A percentile compares a stretch with the other conserved stretches of the same genome.
phyloP scores from a whole-genome alignment of 352 stramenopile genomes.

The Globisporangium recalcitrans region DNA sequence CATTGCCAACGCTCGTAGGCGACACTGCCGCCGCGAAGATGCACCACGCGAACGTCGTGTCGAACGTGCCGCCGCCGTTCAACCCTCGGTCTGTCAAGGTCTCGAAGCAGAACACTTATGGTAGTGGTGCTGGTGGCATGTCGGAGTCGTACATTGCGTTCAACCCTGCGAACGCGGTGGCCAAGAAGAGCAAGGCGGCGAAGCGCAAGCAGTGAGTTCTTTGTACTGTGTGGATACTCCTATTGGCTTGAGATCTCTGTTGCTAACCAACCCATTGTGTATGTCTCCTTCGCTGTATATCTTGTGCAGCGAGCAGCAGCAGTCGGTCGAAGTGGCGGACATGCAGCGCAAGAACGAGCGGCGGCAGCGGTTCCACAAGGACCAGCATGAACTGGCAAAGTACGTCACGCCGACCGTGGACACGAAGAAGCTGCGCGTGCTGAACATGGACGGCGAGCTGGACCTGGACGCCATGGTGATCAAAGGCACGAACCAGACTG shows the following conservation, averaged over 20 bases:
- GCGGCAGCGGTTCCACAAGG: conserved; percentile 69
- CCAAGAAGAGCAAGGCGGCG: conserved; percentile 42
- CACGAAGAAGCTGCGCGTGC: conserved; percentile 62
- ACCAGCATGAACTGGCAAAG: conserved; percentile 57
- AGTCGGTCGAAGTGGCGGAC: conserved; percentile 31
- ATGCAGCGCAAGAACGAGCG: conserved; percentile 70
- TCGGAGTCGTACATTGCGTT: conserved; percentile 43
- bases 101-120: conserved; percentile 10
- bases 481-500: conserved; percentile 90
- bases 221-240: conserved; percentile 7
- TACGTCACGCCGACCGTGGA: conserved; percentile 65
- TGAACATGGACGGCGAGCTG: conserved; percentile 74
- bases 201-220: conserved; percentile 57
- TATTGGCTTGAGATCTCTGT: neutral
- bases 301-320: conserved; percentile 14
- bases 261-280: neutral
- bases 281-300: too few species aligned
- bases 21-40: conserved; percentile 28
- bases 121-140: neutral
- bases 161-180: conserved; percentile 23
- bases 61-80: conserved; percentile 3
- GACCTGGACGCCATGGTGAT: conserved; percentile 88
- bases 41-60: conserved; percentile 12
- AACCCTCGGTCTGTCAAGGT: conserved; percentile 8
- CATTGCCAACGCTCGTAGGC: conserved; percentile 61